A percentile compares a stretch with the other conserved stretches of the same genome.
phyloP scores from a whole-genome alignment of 495 filamentous ascomycete genomes.

The Aspergillus funiculosus region DNA sequence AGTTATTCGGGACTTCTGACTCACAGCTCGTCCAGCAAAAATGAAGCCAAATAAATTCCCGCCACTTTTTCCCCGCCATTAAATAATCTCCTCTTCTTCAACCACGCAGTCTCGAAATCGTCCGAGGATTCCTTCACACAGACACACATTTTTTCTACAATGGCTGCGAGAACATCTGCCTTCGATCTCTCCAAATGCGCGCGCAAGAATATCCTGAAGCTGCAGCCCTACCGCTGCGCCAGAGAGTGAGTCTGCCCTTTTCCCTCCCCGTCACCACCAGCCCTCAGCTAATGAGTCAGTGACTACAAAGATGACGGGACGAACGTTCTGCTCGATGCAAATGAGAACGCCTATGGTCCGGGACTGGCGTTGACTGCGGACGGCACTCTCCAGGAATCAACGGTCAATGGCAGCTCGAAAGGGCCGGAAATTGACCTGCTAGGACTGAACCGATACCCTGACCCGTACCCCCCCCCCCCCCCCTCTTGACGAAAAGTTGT shows the following conservation, averaged over 20 bases:
- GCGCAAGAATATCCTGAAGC: conserved; percentile 71
- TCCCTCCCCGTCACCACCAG: conserved; percentile 14
- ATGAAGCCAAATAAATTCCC: too few species aligned
- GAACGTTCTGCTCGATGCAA: conserved; percentile 94
- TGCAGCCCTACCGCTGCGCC: conserved; percentile 80
- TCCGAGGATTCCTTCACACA: conserved; percentile 24
- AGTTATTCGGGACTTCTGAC: too few species aligned
- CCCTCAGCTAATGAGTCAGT: conserved; percentile 53
- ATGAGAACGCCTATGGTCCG: conserved; percentile 94
- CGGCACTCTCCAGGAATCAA: conserved; percentile 40
- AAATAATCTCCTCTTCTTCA: neutral
- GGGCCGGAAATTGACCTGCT: conserved; percentile 59
- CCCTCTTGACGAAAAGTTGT: neutral
- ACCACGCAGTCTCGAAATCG: neutral
- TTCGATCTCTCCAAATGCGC: conserved; percentile 80
- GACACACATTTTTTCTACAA: conserved; percentile 21
- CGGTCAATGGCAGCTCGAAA: conserved; percentile 31
- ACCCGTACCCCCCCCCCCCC: conserved; percentile 54
- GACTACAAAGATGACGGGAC: conserved; percentile 99
- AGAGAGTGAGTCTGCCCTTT: conserved; percentile 58
- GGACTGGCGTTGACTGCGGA: conserved; percentile 47
- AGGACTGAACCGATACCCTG: conserved; percentile 88
- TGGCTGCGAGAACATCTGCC: conserved; percentile 39
- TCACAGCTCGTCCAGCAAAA: too few species aligned
- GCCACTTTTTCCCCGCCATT: conserved; percentile 8